Percentiles rank a stretch among this genome's conserved stretches.
These are phyloP conservation scores for Yamadazyma sp. DNA, from an alignment of 805 yeast genomes.

Conservation along the genomic window DNA sequence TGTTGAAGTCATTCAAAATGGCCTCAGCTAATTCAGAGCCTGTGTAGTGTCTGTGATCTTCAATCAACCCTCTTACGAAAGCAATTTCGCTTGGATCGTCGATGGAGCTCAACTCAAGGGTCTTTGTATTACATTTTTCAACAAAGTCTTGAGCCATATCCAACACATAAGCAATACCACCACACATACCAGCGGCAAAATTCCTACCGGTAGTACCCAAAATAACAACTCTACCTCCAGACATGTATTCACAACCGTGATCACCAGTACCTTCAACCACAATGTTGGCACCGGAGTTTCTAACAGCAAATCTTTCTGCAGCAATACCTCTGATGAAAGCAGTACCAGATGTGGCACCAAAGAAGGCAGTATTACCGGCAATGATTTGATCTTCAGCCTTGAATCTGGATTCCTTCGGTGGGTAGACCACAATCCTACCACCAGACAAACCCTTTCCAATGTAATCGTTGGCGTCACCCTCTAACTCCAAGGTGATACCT, in stretches of 20 bases:
- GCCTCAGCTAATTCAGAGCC: conserved; percentile 86
- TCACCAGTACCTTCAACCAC: conserved; percentile 98
- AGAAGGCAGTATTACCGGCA: conserved; percentile 95
- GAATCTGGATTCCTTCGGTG: conserved; percentile 80
- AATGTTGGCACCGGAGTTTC: conserved; percentile 97
- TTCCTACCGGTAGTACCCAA: conserved; percentile 89
- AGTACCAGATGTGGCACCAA: conserved; percentile 95
- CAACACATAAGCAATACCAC: conserved; percentile 96
- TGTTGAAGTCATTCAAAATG: conserved; percentile 81
- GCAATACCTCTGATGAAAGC: conserved; percentile 96
- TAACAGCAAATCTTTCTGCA: conserved; percentile 96
- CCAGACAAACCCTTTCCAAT: conserved; percentile 98
- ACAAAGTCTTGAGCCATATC: conserved; percentile 92
- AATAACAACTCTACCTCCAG: conserved; percentile 97
- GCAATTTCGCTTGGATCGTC: conserved; percentile 92
- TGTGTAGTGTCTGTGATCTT: conserved; percentile 94
- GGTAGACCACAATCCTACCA: conserved; percentile 89
- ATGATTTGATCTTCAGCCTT: conserved; percentile 95
- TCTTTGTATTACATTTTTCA: conserved; percentile 73
- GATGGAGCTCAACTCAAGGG: conserved; percentile 75
- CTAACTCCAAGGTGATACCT: conserved; percentile 91
- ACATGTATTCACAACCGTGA: conserved; percentile 99
- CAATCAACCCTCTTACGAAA: conserved; percentile 86
- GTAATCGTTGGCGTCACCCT: conserved; percentile 97
- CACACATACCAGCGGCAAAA: conserved; percentile 98